These are phyloP conservation scores for Phytophthora fragariaefolia DNA, from an alignment of 352 stramenopile genomes.

Conservation along the genomic window DNA sequence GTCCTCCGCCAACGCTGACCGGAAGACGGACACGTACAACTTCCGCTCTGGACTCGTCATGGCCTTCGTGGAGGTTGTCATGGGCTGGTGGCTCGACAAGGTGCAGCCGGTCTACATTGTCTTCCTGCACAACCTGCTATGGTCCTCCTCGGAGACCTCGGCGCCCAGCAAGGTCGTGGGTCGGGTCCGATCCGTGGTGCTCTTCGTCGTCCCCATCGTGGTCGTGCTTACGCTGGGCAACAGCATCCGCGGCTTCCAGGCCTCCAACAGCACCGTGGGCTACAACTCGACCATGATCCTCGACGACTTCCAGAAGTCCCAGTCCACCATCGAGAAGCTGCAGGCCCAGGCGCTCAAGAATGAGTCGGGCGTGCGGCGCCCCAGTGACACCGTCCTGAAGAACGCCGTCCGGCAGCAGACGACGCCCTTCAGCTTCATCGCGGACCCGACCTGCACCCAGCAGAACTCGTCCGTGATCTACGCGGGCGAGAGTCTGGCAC, in stretches of 20 bases:
- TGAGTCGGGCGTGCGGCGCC: conserved; percentile 27
- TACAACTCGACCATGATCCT: conserved; percentile 52
- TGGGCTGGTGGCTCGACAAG: conserved; percentile 43
- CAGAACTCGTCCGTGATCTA: conserved; percentile 30
- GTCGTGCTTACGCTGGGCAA: conserved; percentile 53
- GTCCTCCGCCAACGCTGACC: conserved; percentile 37
- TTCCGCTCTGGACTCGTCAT: conserved; percentile 51
- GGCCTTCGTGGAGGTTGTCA: conserved; percentile 50
- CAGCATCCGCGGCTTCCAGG: conserved; percentile 56
- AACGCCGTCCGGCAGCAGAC: conserved; percentile 42
- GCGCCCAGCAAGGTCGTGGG: conserved; percentile 18
- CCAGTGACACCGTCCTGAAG: conserved; percentile 46
- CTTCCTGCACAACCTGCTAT: conserved; percentile 60
- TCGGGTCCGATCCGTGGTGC: conserved; percentile 23
- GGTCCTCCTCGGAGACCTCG: conserved; percentile 28
- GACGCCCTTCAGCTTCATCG: conserved; percentile 44
- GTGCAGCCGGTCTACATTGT: conserved; percentile 49
- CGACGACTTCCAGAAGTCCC: conserved; percentile 50
- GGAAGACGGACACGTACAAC: conserved; percentile 52
- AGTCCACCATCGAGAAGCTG: conserved; percentile 40
- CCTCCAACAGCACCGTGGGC: conserved; percentile 53
- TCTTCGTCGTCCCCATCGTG: conserved; percentile 51
- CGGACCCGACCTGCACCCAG: conserved; percentile 37
- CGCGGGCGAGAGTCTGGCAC: conserved; percentile 28
- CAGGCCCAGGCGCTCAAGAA: conserved; percentile 19